Percentiles rank a stretch among this genome's conserved stretches.
Evolutionary conservation across 352 stramenopile genomes (phyloP).

Genomic region (Phytopythium mirpurense): DNA sequence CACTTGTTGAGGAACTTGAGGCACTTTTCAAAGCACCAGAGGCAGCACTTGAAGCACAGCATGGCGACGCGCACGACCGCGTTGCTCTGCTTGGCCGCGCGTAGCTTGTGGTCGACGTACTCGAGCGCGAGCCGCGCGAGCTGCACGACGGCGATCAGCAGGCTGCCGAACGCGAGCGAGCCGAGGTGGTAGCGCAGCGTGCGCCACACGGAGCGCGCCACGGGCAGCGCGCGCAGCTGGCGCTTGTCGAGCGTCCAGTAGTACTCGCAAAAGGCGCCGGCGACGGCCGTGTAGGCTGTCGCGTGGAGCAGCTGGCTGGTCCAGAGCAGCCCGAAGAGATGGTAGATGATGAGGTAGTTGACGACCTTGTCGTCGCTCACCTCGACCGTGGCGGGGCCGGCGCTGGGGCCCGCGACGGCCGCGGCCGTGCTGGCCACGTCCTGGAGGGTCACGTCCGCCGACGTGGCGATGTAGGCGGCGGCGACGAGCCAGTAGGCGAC

Average conservation of each 20-base stretch:
- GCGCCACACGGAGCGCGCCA: slow-evolving; percentile 58
- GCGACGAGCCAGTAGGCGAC: slow-evolving; percentile 77
- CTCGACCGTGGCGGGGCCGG: slow-evolving; percentile 20
- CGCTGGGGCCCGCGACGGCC: slow-evolving; percentile 10
- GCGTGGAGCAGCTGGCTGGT: slow-evolving; percentile 85
- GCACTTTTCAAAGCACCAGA: slow-evolving; percentile 88
- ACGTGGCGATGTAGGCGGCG: slow-evolving; percentile 74
- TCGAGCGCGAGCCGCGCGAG: slow-evolving; percentile 65
- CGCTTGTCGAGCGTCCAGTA: slow-evolving; percentile 86
- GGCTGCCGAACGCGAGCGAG: slow-evolving; percentile 79
- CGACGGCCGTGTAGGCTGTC: slow-evolving; percentile 65
- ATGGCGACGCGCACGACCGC: slow-evolving; percentile 64
- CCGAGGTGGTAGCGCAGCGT: slow-evolving; percentile 77
- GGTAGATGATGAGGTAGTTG: slow-evolving; percentile 81
- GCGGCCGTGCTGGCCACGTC: slow-evolving; percentile 29
- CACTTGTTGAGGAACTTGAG: slow-evolving; percentile 88
- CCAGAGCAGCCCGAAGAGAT: slow-evolving; percentile 83
- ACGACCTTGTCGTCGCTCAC: slow-evolving; percentile 56
- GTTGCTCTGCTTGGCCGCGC: slow-evolving; percentile 59
- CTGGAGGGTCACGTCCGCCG: slow-evolving; percentile 41
- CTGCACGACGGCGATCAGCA: slow-evolving; percentile 86
- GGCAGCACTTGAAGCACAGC: slow-evolving; percentile 85
- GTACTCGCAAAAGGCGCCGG: slow-evolving; percentile 78
- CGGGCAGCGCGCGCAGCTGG: slow-evolving; percentile 33
- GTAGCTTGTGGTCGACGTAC: slow-evolving; percentile 80